Evolutionary conservation across 1,139 yeast genomes (phyloP).

Genomic region (Debaryomycetaceae sp.): DNA sequence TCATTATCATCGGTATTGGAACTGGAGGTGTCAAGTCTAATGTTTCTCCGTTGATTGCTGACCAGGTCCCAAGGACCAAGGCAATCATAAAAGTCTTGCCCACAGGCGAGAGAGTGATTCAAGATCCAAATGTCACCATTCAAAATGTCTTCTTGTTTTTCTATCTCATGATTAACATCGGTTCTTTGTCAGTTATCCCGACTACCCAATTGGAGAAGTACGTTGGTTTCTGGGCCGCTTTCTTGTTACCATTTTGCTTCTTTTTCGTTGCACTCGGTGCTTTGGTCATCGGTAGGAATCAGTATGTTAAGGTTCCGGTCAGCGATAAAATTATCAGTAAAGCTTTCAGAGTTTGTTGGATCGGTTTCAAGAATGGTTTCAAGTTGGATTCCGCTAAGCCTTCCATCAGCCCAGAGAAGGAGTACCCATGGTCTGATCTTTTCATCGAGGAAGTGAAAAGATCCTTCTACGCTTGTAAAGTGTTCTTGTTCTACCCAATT

Average conservation of each 20-base stretch:
- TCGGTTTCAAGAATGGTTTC: slow-evolving; percentile 48
- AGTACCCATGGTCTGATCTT: slow-evolving; percentile 55
- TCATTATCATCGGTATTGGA: slow-evolving; percentile 69
- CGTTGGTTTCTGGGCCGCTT: slow-evolving; percentile 45
- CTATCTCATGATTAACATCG: slow-evolving; percentile 42
- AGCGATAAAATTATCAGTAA: slow-evolving; percentile 60
- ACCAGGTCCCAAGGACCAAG: slow-evolving; percentile 52
- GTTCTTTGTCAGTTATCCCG: slow-evolving; percentile 39
- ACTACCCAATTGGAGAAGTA: slow-evolving; percentile 37
- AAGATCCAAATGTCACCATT: slow-evolving; percentile 39
- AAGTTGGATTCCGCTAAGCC: slow-evolving; percentile 56
- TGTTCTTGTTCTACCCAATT: slow-evolving; percentile 57
- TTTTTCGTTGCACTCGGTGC: slow-evolving; percentile 58
- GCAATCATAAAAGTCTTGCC: slow-evolving; percentile 33
- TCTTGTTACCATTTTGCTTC: slow-evolving; percentile 61
- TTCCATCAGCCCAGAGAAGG: slow-evolving; percentile 36
- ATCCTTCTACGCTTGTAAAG: slow-evolving; percentile 59
- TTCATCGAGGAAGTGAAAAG: slow-evolving; percentile 64
- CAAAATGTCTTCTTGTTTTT: slow-evolving; percentile 43
- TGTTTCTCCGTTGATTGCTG: slow-evolving; percentile 75
- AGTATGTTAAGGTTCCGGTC: slow-evolving; percentile 59
- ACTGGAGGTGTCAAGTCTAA: slow-evolving; percentile 83
- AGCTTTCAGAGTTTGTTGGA: slow-evolving; percentile 47
- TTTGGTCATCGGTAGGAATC: slow-evolving; percentile 52
- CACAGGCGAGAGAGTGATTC: slow-evolving; percentile 36